A percentile compares a stretch with the other conserved stretches of the same genome.
Conservation (phyloP, 2,329 filamentous ascomycete genomes). For the Diplodia seriata region DNA sequence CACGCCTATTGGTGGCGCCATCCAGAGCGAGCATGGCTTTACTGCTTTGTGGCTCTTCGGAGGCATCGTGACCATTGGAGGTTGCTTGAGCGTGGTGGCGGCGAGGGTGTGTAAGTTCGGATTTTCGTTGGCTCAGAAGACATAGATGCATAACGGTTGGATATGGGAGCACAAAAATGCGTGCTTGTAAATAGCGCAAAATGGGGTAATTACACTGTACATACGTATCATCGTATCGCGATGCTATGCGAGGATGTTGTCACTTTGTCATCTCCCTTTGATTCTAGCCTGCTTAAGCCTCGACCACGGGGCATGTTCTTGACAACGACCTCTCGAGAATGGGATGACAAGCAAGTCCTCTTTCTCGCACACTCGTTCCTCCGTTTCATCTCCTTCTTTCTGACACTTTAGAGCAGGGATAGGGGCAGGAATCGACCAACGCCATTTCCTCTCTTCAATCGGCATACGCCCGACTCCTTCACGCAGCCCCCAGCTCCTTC, state of each 20-base stretch:
- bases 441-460: background rate
- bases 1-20: slow-evolving; percentile 64
- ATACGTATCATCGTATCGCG: background rate
- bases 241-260: no score
- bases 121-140: slow-evolving; percentile 10
- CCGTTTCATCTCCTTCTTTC: no score
- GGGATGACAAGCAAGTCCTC: no score
- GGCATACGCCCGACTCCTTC: background rate
- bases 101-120: slow-evolving; percentile 25
- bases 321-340: no score
- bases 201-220: no score
- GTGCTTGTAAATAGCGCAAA: background rate
- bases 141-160: background rate
- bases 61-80: slow-evolving; percentile 41
- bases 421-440: background rate
- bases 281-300: no score
- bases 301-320: no score
- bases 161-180: background rate
- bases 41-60: slow-evolving; percentile 54
- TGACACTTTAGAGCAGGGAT: no score
- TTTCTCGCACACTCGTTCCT: background rate
- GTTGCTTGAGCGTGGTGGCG: slow-evolving; percentile 27
- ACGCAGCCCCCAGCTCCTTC: background rate
- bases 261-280: no score
- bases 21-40: slow-evolving; percentile 55